Base-by-base conservation (phyloP, 139 green algal species). In the Nannochloris sp. region DNA sequence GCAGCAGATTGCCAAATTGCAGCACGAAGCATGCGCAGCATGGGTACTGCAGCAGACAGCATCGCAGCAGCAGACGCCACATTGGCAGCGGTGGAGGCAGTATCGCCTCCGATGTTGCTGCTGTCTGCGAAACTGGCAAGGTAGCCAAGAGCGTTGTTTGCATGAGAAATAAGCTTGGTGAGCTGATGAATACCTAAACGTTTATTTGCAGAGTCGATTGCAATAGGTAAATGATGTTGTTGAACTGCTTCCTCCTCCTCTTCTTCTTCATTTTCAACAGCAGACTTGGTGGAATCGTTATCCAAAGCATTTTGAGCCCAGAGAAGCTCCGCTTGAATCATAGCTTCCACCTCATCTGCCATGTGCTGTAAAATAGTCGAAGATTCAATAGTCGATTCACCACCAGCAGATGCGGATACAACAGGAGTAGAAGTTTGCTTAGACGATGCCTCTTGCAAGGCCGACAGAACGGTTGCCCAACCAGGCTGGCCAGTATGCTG, bases 271-370 rank as follows among this genome's bases (percentile, higher is more conserved):
- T 10, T 30, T 30, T 60, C 13, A 29, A 25, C 3, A 42, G 24
- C 55, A 54, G n/a, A n/a, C n/a, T n/a, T n/a, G 3, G 37, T n/a
- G 30, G 37, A 4, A 54, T 70, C 13, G 4, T 24, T 38, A 14
- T 15, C 61, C 4, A 19, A 23, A 5, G 44, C 27, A 8, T 24
- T 56, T 63, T 92, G 86, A 13, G 82, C 84, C 83, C 82, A 89
- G 15, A 92, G 47, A 54, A 92, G 75, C 33, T 83, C 61, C 5
- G 55, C 27, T 10, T 64, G 58, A 2, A 90, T 70, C 0, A 75
- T 39, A 1, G 54, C 33, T 56, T 91, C 81, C 37, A 80, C 4
- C 2, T 64, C 44, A 3, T 25, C n/a, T n/a, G 25, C 64, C 70
- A 63, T 31, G 65, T 65, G 44, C 60, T 56, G 61, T 32, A 15